Percentiles rank a stretch among this genome's conserved stretches.
These are phyloP conservation scores for Cynanchum wilfordii DNA, from an alignment of 257 asterid species.

Conservation along the genomic window DNA sequence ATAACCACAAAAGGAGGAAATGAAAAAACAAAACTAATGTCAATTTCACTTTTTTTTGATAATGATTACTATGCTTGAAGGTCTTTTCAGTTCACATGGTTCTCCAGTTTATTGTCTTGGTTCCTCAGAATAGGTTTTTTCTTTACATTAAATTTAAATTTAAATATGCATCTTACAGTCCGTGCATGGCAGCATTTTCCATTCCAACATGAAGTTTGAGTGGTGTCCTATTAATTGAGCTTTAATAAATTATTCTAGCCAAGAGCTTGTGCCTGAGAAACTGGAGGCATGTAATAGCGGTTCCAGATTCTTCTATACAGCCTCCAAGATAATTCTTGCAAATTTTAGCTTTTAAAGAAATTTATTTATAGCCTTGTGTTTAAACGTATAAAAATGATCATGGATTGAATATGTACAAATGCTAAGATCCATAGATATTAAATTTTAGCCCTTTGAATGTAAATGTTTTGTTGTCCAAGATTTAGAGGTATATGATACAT, in stretches of 20 bases:
- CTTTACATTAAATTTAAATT: background rate
- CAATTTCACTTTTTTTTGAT: background rate
- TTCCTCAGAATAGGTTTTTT: background rate
- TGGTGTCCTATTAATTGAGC: background rate
- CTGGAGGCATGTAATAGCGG: background rate
- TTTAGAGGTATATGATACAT: background rate
- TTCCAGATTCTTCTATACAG: background rate
- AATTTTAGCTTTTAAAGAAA: too few species aligned
- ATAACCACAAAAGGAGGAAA: background rate
- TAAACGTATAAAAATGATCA: background rate
- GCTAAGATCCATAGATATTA: background rate
- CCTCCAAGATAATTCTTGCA: background rate
- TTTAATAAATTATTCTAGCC: background rate
- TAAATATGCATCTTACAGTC: background rate
- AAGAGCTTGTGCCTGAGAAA: background rate
- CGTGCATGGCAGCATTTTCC: background rate
- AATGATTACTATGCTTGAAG: background rate
- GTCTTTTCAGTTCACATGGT: background rate
- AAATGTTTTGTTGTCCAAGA: background rate
- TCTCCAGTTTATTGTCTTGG: background rate
- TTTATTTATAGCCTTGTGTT: background rate
- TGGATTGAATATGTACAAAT: background rate
- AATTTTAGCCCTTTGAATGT: background rate
- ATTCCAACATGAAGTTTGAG: background rate
- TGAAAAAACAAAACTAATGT: background rate